phyloP scores from a whole-genome alignment of 441 rosid genomes.

The Croton laevigatus region DNA sequence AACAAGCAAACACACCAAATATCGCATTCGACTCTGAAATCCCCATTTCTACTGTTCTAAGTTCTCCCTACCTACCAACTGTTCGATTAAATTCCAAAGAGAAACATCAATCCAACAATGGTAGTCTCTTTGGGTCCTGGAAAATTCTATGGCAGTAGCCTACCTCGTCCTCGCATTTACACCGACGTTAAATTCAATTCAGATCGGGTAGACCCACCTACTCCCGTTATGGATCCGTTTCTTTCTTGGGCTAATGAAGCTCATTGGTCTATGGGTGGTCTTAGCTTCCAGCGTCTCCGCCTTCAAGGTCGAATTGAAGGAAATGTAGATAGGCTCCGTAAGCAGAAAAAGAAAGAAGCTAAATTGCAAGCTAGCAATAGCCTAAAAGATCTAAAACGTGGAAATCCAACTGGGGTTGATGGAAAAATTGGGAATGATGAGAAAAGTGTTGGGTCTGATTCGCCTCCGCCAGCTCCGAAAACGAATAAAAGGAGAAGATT shows the following conservation, averaged over 20 bases:
- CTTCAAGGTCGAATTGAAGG: conserved; percentile 92
- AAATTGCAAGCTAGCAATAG: conserved; percentile 1
- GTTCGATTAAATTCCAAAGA: conserved; percentile 12
- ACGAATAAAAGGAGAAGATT: conserved; percentile 47
- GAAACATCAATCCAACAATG: conserved; percentile 27
- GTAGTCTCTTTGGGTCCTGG: conserved; percentile 56
- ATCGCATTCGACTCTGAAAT: neutral
- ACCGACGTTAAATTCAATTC: conserved; percentile 39
- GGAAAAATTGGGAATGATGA: neutral
- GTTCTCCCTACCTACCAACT: neutral
- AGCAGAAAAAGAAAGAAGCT: conserved; percentile 38
- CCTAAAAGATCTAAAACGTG: conserved; percentile 2
- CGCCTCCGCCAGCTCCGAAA: conserved; percentile 68
- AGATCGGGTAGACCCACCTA: conserved; percentile 69
- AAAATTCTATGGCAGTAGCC: conserved; percentile 86
- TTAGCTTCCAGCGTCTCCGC: conserved; percentile 74
- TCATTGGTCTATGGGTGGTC: conserved; percentile 99
- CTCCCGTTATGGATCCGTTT: conserved; percentile 61
- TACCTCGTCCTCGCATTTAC: conserved; percentile 84
- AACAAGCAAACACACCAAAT: neutral
- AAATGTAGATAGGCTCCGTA: conserved; percentile 49
- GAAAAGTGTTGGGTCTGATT: conserved; percentile 28
- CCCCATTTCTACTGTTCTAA: neutral
- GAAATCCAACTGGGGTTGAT: conserved; percentile 7
- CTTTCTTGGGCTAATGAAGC: conserved; percentile 91